Evolutionary conservation across 177 flowering plant species (phyloP).

Genomic region (Vitis hybrid): DNA sequence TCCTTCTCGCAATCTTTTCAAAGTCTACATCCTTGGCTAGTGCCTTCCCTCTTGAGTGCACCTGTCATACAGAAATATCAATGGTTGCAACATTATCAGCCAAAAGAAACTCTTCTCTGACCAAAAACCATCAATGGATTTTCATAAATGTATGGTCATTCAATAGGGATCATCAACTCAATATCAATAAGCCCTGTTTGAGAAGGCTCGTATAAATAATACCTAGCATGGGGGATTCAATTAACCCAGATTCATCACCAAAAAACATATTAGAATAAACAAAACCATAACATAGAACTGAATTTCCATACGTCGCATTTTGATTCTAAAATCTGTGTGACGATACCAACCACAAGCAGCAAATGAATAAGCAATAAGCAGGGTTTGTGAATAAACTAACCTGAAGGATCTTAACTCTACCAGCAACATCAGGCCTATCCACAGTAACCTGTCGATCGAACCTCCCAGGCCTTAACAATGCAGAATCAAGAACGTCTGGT

Average conservation of each 20-base stretch:
- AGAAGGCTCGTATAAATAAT: no score
- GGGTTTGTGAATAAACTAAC: slow-evolving; percentile 29
- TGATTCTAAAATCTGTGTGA: not conserved
- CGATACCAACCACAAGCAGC: not conserved
- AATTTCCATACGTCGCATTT: no score
- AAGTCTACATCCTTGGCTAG: slow-evolving; percentile 97
- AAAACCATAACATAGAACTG: no score
- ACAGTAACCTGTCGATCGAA: slow-evolving; percentile 96
- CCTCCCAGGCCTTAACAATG: slow-evolving; percentile 91
- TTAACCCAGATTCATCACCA: no score
- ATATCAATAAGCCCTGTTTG: no score
- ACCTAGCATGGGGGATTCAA: no score
- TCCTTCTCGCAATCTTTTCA: slow-evolving; percentile 89
- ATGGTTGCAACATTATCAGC: not conserved
- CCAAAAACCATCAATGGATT: no score
- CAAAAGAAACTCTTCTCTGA: no score
- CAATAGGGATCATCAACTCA: no score
- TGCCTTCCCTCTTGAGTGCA: slow-evolving; percentile 95
- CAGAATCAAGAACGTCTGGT: slow-evolving; percentile 95
- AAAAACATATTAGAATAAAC: no score
- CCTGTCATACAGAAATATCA: slow-evolving; percentile 38
- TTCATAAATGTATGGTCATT: no score
- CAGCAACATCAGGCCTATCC: slow-evolving; percentile 97
- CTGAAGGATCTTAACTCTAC: slow-evolving; percentile 94
- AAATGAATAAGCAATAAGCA: not conserved